A percentile compares a stretch with the other conserved stretches of the same genome.
Evolutionary conservation across 768 basidiomycete genomes (phyloP).

Genomic region (Strobilomyces dryophilus): DNA sequence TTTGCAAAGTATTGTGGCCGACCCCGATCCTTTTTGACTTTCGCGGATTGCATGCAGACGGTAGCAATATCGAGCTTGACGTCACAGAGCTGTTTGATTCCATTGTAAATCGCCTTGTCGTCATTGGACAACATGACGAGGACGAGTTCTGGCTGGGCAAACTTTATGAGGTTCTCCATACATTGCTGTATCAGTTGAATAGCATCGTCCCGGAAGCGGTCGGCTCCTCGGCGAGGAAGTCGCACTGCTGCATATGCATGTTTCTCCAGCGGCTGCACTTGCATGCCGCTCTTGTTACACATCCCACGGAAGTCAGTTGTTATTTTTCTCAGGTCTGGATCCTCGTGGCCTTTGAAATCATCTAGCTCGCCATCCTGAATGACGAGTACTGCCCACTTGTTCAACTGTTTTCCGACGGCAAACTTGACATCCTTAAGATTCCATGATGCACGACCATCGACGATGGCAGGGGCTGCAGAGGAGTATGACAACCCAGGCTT

Average conservation of each 20-base stretch:
- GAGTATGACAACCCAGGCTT: slow-evolving; percentile 42
- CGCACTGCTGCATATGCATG: slow-evolving; percentile 31
- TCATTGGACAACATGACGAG: slow-evolving; percentile 46
- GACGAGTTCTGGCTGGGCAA: slow-evolving; percentile 21
- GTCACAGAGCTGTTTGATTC: slow-evolving; percentile 49
- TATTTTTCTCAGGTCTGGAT: slow-evolving; percentile 43
- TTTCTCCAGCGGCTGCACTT: slow-evolving; percentile 29
- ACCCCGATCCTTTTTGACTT: slow-evolving; percentile 51
- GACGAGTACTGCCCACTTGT: slow-evolving; percentile 65
- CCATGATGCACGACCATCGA: slow-evolving; percentile 46
- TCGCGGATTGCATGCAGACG: slow-evolving; percentile 67
- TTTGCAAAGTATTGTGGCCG: slow-evolving; percentile 51
- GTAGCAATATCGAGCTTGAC: slow-evolving; percentile 48
- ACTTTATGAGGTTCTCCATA: background rate
- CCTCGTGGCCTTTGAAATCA: slow-evolving; percentile 50
- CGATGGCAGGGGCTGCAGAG: slow-evolving; percentile 13
- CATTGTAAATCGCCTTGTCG: slow-evolving; percentile 47
- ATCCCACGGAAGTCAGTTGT: slow-evolving; percentile 52
- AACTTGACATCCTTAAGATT: slow-evolving; percentile 55
- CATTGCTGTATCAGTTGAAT: slow-evolving; percentile 28
- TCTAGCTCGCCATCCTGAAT: slow-evolving; percentile 51
- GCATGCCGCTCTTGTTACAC: slow-evolving; percentile 66
- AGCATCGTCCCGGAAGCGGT: slow-evolving; percentile 50
- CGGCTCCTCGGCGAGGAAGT: slow-evolving; percentile 45
- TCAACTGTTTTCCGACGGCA: slow-evolving; percentile 48